Evolutionary conservation across 768 basidiomycete species (phyloP).

Genomic region (Boletus eberwhitei): DNA sequence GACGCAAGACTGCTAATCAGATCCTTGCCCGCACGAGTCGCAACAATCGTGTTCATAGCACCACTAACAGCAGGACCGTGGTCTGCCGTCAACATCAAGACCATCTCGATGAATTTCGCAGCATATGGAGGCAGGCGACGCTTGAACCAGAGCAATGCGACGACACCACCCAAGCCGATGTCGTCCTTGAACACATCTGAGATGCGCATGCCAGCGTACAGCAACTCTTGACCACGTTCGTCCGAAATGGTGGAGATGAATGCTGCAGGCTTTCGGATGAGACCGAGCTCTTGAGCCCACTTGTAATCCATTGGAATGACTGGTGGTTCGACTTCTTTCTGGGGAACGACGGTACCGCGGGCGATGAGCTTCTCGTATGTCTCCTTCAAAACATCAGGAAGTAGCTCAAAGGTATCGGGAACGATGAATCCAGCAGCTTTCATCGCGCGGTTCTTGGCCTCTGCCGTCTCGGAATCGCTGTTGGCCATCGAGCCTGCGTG

Average conservation of each 20-base stretch:
- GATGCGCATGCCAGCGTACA: slow-evolving; percentile 99
- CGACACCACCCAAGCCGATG: slow-evolving; percentile 95
- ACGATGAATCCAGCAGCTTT: slow-evolving; percentile 93
- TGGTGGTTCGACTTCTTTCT: slow-evolving; percentile 83
- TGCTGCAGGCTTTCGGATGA: slow-evolving; percentile 97
- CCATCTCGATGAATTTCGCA: slow-evolving; percentile 99
- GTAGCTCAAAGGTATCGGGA: slow-evolving; percentile 95
- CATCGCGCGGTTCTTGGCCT: slow-evolving; percentile 97
- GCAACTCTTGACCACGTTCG: slow-evolving; percentile 96
- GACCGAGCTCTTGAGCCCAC: slow-evolving; percentile 97
- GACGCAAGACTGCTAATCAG: slow-evolving; percentile 94
- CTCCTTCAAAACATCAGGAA: slow-evolving; percentile 79
- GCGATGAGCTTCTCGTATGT: slow-evolving; percentile 82
- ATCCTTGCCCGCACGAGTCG: slow-evolving; percentile 98
- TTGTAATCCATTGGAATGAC: slow-evolving; percentile 99
- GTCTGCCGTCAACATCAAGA: slow-evolving; percentile 97
- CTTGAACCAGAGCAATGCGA: slow-evolving; percentile 97
- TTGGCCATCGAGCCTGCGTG: slow-evolving; percentile 99
- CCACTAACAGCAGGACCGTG: slow-evolving; percentile 97
- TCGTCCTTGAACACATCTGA: slow-evolving; percentile 98
- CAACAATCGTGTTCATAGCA: slow-evolving; percentile 99
- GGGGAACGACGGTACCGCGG: slow-evolving; percentile 61
- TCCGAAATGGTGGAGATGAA: slow-evolving; percentile 99
- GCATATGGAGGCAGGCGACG: slow-evolving; percentile 88
- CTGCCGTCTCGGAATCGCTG: slow-evolving; percentile 95